Conservation (phyloP, 208 protist species). For the Phytomonas sp. region DNA sequence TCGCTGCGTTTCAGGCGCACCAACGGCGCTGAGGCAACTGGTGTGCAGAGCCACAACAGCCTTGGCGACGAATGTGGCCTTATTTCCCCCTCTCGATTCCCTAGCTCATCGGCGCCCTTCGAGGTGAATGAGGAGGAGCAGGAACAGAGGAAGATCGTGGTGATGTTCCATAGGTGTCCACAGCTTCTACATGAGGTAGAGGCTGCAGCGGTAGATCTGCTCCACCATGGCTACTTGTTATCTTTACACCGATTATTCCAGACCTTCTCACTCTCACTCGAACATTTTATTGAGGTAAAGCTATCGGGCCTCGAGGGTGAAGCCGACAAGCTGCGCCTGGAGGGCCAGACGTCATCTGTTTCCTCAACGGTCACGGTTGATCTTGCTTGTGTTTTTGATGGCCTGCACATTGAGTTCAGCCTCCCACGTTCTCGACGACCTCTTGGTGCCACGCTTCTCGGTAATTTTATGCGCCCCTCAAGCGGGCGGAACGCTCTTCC, state of each 20-base stretch:
- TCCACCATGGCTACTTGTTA: constrained; percentile 20
- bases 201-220: constrained; percentile 17
- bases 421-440: constrained; percentile 23
- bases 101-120: not conserved
- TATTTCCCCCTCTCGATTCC: not conserved
- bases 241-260: constrained; percentile 20
- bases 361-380: not conserved
- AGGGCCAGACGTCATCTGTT: not conserved
- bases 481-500: not conserved
- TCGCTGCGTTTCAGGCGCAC: not conserved
- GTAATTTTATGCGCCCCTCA: not conserved
- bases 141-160: constrained; percentile 17
- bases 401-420: constrained; percentile 58
- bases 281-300: constrained; percentile 11
- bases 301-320: not conserved
- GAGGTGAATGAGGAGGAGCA: constrained; percentile 19
- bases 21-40: not conserved
- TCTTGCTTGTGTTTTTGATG: constrained; percentile 26
- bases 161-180: constrained; percentile 19
- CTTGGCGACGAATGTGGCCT: not conserved
- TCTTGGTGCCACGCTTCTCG: not conserved
- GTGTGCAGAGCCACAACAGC: not conserved
- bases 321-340: not conserved
- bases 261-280: constrained; percentile 21
- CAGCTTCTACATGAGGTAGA: constrained; percentile 20